phyloP scores from a whole-genome alignment of 2,329 filamentous ascomycete genomes.

The Aaosphaeria arxii region DNA sequence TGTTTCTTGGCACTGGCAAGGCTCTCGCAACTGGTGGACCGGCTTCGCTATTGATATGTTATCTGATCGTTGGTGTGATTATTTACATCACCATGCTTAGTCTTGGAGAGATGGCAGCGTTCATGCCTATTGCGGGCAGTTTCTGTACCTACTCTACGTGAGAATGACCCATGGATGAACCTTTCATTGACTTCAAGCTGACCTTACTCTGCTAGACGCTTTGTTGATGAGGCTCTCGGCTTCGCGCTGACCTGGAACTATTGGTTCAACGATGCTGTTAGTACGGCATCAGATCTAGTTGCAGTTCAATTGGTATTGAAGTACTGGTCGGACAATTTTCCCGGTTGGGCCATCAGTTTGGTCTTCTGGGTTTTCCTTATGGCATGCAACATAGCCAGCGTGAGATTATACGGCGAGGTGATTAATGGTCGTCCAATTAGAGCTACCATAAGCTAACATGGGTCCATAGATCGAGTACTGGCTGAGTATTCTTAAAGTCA shows the following conservation, averaged over 20 bases:
- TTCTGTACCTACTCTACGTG: constrained; percentile 14
- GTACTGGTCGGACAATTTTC: constrained; percentile 36
- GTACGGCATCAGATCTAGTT: constrained; percentile 30
- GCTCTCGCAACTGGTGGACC: constrained; percentile 49
- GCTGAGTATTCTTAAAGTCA: constrained; percentile 32
- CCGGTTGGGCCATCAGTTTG: constrained; percentile 26
- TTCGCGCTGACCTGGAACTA: constrained; percentile 31
- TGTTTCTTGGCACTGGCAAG: constrained; percentile 58
- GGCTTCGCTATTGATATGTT: constrained; percentile 32
- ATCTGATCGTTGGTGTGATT: constrained; percentile 31
- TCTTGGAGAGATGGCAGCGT: constrained; percentile 37
- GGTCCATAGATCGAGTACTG: constrained; percentile 21
- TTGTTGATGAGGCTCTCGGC: constrained; percentile 61
- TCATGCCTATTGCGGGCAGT: constrained; percentile 32
- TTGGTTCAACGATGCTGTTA: constrained; percentile 29
- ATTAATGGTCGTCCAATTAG: background rate
- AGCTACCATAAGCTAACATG: background rate
- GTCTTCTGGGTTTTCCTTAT: constrained; percentile 32
- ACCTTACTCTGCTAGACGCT: constrained; percentile 25
- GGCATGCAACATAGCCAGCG: constrained; percentile 35
- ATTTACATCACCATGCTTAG: constrained; percentile 35
- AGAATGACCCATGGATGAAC: background rate
- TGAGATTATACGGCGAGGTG: constrained; percentile 34
- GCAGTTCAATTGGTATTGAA: constrained; percentile 31
- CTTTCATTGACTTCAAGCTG: background rate